Evolutionary conservation across 2,329 filamentous ascomycete species (phyloP), one percentile per base, ranked within the genome.

Genomic region (Nothopassalora personata): DNA sequence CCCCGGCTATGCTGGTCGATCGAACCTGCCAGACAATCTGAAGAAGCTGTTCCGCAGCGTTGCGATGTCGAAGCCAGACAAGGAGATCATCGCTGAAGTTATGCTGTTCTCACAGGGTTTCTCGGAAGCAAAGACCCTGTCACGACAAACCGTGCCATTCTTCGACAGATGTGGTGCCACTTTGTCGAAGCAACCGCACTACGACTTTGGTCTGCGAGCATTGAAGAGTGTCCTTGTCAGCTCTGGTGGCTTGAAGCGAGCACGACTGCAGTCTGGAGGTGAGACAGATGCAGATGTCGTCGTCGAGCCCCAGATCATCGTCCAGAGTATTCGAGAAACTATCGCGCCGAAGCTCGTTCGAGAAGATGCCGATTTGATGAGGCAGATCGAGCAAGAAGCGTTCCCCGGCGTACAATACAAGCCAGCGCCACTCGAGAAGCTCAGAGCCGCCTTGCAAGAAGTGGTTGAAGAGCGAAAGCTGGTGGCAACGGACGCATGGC

Each of bases 81-180:
- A 99, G 76, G 95, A 99, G 75, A 88, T 99, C 59, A 99, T 99
- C 76, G 91, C 94, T 36, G 94, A 99, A 79, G 94, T 99, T 70
- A 99, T 99, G 95, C 85, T 99, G 36, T 99, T 97, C 81, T 99
- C 95, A 0, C 94, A 99, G 75, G 94, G 94, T 71, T 99, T 99
- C 81, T 95, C 90, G 69, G 91, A 96, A 74, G 94, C 94, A 36
- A 99, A 97, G 77, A 81, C 87, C 60, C 81, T 99, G 5, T 96
- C 94, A 1, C 94, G 93, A 72, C 91, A 97, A 68, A 95, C 93
- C 0, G 94, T 99, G 27, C 95, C 94, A 0, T 99, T 99, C 82
- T 99, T 99, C 76, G 94, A 99, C 71, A 86, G 89, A 70, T 99
- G 95, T 73, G 81, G 90, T 7, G 81, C 79, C 27, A 83, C 82